Evolutionary conservation across 192 early-diverging fungal species (phyloP).

Genomic region (Phlyctochytrium bullatum): DNA sequence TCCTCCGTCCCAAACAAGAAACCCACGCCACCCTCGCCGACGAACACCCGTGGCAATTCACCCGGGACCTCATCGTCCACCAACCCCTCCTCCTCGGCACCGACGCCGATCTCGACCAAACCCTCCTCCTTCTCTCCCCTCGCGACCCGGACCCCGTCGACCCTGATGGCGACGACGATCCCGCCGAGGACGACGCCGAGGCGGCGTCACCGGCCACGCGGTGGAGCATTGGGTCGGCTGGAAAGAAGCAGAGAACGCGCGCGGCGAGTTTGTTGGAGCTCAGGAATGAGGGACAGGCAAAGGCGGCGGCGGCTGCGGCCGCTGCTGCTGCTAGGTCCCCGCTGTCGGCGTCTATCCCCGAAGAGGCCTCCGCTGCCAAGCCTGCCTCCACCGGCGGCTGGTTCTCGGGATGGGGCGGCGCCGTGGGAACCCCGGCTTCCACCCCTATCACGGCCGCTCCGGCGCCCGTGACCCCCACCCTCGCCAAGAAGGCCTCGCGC

Average conservation of each 20-base stretch:
- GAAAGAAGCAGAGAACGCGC: neutral
- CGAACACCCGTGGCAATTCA: conserved; percentile 29
- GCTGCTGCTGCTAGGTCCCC: no score
- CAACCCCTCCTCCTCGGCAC: conserved; percentile 10
- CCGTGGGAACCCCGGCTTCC: no score
- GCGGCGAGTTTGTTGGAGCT: neutral
- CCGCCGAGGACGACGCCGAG: neutral
- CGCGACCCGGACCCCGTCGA: neutral
- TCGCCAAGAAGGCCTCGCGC: no score
- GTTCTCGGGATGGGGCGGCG: no score
- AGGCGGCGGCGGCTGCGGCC: neutral
- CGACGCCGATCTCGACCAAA: neutral
- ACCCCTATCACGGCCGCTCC: no score
- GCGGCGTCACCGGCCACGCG: neutral
- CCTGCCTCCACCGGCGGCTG: no score
- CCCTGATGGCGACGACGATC: neutral
- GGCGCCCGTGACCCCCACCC: no score
- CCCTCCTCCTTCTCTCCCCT: neutral
- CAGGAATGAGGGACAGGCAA: neutral
- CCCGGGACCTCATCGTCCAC: conserved; percentile 29
- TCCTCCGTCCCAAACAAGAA: conserved; percentile 34
- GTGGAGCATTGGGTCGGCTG: neutral
- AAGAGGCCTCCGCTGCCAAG: no score
- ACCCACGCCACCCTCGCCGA: conserved; percentile 17
- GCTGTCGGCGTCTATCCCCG: no score